Evolutionary conservation across 495 filamentous ascomycete species (phyloP), one percentile per base, ranked within the genome.

Genomic region (Hypoxylon lenormandii): DNA sequence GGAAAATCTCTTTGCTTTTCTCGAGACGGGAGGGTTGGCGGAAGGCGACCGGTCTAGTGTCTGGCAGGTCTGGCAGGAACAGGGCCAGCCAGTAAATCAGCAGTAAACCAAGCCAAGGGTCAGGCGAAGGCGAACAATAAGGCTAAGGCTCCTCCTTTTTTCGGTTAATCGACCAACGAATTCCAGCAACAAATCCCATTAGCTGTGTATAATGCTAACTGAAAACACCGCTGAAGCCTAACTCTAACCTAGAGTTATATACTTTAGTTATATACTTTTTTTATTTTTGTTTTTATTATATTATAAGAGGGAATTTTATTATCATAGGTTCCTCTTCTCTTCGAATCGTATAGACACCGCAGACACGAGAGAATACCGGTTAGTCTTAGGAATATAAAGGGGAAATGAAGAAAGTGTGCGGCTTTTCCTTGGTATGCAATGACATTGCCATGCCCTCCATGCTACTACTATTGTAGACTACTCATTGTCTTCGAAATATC

Each of bases 111-210:
- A 47, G 47, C 23, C 26, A 45, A 26, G 48, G 47, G 36, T 37
- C 55, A 60, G 51, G 57, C 57, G 59, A 63, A 60, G 51, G 57
- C 57, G 59, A 63, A 59, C 58, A 62, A 40, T 19, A 54, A 47
- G 40, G 23, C 43, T 48, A 11, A 19, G 12, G 37, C 22, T 58
- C 33, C 53, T 46, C n/a, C 53, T 58, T 42, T 49, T 46, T 62
- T 68, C 65, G 65, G 56, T 57, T 68, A 68, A 57, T 58, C 42
- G 26, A 45, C 59, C 65, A 67, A 61, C 56, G 42, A 50, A 18
- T 47, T 26, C 22, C n/a, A 57, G 38, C 22, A 22, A 22, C 22
- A 53, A 40, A 63, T 5, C 13, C 49, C 49, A 57, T 28, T 7
- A 28, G 26, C 19, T 13, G 40, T 45, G 38, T 10, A 28, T 55